These are phyloP conservation scores for Collybia mongolica DNA, from an alignment of 768 basidiomycete genomes.

Conservation along the genomic window DNA sequence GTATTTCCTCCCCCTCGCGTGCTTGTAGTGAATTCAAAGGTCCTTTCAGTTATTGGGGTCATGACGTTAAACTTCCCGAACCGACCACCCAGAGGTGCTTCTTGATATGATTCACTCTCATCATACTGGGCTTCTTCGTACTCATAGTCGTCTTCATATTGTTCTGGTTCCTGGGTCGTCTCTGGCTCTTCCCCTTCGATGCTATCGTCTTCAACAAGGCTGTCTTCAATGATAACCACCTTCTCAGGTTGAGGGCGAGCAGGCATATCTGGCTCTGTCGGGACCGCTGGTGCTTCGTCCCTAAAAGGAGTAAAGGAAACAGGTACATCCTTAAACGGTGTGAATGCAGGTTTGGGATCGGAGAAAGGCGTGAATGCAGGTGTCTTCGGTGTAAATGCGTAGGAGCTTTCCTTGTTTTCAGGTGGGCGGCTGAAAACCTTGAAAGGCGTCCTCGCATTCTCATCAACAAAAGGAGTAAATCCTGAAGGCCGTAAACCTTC, in stretches of 20 bases:
- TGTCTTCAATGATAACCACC: constrained; percentile 24
- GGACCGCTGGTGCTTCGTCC: constrained; percentile 16
- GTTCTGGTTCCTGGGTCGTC: constrained; percentile 25
- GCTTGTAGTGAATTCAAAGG: constrained; percentile 76
- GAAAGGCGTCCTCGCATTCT: constrained; percentile 48
- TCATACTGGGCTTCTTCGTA: constrained; percentile 35
- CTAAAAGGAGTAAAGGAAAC: constrained; percentile 36
- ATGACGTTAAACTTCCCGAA: constrained; percentile 87
- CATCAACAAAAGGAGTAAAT: constrained; percentile 41
- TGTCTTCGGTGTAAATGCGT: constrained; percentile 48
- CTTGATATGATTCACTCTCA: constrained; percentile 38
- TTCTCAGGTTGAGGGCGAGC: constrained; percentile 17
- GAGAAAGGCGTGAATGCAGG: constrained; percentile 39
- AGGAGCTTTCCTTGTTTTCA: constrained; percentile 37
- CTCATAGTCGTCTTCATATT: constrained; percentile 29
- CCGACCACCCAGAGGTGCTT: constrained; percentile 66
- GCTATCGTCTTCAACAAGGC: constrained; percentile 7
- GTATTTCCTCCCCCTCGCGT: constrained; percentile 42
- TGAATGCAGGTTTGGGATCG: constrained; percentile 33
- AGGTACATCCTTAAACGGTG: constrained; percentile 37
- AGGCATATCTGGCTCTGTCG: constrained; percentile 4
- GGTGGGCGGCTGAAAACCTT: constrained; percentile 80
- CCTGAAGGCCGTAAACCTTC: constrained; percentile 20
- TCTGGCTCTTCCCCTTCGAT: constrained; percentile 27
- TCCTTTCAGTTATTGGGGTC: constrained; percentile 97